Percentiles rank a stretch among this genome's conserved stretches.
Conservation (phyloP, 768 basidiomycete species). For the Kwoniella mangroviensis region DNA sequence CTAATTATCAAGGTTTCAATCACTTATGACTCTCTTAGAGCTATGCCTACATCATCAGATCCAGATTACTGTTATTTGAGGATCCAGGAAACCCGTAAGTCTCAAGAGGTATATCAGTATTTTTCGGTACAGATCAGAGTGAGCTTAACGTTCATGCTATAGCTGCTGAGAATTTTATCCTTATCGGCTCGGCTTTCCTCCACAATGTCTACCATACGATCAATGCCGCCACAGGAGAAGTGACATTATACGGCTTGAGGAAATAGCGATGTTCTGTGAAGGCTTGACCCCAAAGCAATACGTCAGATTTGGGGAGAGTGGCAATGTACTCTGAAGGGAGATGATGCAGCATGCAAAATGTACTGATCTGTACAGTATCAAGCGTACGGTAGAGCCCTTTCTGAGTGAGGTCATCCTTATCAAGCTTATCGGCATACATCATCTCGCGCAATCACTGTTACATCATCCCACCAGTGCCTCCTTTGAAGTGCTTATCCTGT, state of each 20-base stretch:
- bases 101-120: background rate
- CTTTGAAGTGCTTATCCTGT: slow-evolving; percentile 2
- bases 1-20: background rate
- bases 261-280: background rate
- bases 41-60: background rate
- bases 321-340: too few species aligned
- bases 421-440: slow-evolving; percentile 1
- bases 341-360: too few species aligned
- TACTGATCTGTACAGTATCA: too few species aligned
- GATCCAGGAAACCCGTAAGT: slow-evolving; percentile 12
- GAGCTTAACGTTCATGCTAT: too few species aligned
- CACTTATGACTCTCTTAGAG: background rate
- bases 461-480: background rate
- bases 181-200: slow-evolving; percentile 17
- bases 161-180: slow-evolving; percentile 11
- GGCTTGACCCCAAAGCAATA: too few species aligned
- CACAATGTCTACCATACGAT: slow-evolving; percentile 18
- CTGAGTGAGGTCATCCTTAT: background rate
- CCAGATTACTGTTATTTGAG: slow-evolving; percentile 1
- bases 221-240: slow-evolving; percentile 15
- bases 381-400: too few species aligned
- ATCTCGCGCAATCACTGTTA: background rate
- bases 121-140: background rate
- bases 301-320: too few species aligned
- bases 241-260: slow-evolving; percentile 17